Conservation (phyloP, 495 filamentous ascomycete genomes). For the Tirmania nivea region DNA sequence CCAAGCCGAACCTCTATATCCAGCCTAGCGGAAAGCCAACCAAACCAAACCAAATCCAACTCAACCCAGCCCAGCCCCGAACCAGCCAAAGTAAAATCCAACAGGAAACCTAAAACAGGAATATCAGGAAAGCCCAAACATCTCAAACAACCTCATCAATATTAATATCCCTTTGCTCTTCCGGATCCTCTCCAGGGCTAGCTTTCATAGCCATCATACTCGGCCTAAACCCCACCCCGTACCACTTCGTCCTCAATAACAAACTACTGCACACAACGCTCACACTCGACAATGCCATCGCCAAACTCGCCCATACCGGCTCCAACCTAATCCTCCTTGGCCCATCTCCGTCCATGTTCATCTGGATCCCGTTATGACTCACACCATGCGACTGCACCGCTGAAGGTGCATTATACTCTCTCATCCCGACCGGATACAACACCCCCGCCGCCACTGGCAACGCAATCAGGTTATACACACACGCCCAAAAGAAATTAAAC, state of each 20-base stretch:
- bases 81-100: too few species aligned
- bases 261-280: conserved; percentile 57
- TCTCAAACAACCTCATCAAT: too few species aligned
- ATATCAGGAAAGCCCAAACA: too few species aligned
- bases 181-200: too few species aligned
- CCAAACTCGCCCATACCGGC: conserved; percentile 67
- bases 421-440: conserved; percentile 35
- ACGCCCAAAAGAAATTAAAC: conserved; percentile 75
- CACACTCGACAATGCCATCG: conserved; percentile 71
- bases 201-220: too few species aligned
- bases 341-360: conserved; percentile 3
- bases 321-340: conserved; percentile 32
- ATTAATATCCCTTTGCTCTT: too few species aligned
- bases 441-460: conserved; percentile 71
- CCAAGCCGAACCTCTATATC: too few species aligned
- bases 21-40: too few species aligned
- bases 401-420: background rate
- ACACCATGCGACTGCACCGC: background rate
- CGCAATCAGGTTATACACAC: conserved; percentile 61
- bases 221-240: conserved; percentile 28
- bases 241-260: conserved; percentile 31
- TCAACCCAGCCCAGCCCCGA: too few species aligned
- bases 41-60: too few species aligned
- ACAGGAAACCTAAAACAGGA: too few species aligned
- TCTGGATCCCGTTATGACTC: background rate